These are phyloP conservation scores for Bruguiera gymnorhiza DNA, from an alignment of 345 rosid species.

Conservation along the genomic window DNA sequence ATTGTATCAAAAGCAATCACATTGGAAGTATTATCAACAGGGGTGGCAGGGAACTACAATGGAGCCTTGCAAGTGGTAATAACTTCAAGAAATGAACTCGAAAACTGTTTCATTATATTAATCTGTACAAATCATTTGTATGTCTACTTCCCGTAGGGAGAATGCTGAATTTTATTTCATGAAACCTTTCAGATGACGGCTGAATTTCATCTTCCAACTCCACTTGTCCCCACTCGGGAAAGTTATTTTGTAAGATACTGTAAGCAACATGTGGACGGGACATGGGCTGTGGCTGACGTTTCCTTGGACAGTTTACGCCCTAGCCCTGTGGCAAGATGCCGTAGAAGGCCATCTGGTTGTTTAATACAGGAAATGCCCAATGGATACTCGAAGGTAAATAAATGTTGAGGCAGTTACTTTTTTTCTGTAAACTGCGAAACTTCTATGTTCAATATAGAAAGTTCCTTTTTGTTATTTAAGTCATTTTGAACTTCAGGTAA, in stretches of 20 bases:
- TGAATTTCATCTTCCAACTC: constrained; percentile 74
- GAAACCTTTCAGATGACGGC: constrained; percentile 64
- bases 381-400: constrained; percentile 70
- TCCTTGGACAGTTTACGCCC: constrained; percentile 45
- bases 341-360: constrained; percentile 90
- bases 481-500: constrained; percentile 43
- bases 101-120: too few species aligned
- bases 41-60: constrained; percentile 60
- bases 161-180: too few species aligned
- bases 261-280: constrained; percentile 65
- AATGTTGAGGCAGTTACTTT: not conserved
- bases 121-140: too few species aligned
- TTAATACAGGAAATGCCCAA: constrained; percentile 72
- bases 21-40: constrained; percentile 58
- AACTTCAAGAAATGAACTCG: not conserved
- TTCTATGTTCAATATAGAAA: not conserved
- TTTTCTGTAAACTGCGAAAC: not conserved
- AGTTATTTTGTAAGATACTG: constrained; percentile 70
- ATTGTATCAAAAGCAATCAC: constrained; percentile 65
- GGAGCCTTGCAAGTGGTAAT: constrained; percentile 82
- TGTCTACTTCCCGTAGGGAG: too few species aligned
- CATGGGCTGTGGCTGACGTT: constrained; percentile 94
- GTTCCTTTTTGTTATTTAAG: not conserved
- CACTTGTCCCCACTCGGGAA: constrained; percentile 77
- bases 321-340: constrained; percentile 43